Conservation (phyloP, 176 grass and related monocot genomes). For the Triticum urartu region DNA sequence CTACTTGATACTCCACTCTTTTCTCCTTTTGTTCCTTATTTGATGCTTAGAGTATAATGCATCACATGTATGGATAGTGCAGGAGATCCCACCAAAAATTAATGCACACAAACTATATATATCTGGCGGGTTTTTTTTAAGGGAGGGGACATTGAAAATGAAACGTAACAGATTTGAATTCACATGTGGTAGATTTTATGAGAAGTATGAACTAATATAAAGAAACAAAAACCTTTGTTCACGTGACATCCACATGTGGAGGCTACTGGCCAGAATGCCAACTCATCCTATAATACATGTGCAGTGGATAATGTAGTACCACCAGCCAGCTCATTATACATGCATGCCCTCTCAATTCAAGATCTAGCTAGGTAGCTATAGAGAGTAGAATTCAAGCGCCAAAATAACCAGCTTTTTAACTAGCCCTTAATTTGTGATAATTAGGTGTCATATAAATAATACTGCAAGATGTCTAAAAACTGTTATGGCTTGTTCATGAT, state of each 20-base stretch:
- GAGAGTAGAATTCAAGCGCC: background rate
- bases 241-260: constrained; percentile 2
- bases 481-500: constrained; percentile 16
- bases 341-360: background rate
- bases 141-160: background rate
- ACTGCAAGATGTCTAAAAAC: background rate
- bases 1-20: background rate
- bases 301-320: constrained; percentile 19
- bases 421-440: background rate
- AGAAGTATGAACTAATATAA: background rate
- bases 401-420: too few species aligned
- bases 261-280: background rate
- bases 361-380: background rate
- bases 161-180: background rate
- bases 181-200: background rate
- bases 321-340: background rate
- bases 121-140: background rate
- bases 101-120: background rate
- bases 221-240: background rate
- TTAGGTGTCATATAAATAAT: background rate
- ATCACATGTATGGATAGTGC: background rate
- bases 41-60: background rate
- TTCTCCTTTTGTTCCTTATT: background rate
- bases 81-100: background rate
- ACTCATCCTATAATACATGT: background rate